phyloP scores from a whole-genome alignment of 2,329 filamentous ascomycete species.

The Mollisia scopiformis region DNA sequence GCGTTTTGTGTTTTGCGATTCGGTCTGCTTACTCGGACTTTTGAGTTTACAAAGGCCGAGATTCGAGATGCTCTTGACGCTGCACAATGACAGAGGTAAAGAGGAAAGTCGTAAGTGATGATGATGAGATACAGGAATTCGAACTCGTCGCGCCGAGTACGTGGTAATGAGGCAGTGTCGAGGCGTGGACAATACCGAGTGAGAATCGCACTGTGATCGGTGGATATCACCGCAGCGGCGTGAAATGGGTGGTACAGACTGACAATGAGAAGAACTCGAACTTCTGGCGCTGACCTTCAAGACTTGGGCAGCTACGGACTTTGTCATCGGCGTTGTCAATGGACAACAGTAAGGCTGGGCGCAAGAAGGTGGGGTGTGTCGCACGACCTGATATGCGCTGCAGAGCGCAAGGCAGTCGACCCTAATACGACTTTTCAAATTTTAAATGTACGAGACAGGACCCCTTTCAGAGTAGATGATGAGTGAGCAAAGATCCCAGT shows the following conservation, averaged over 20 bases:
- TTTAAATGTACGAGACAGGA: background rate
- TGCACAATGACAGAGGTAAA: background rate
- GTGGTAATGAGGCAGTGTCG: background rate
- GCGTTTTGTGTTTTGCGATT: background rate
- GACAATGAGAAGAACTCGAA: background rate
- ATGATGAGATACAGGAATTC: background rate
- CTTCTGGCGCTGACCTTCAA: slow-evolving; percentile 1
- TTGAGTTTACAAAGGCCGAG: background rate
- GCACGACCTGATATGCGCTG: slow-evolving; percentile 1
- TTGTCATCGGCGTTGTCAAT: slow-evolving; percentile 18
- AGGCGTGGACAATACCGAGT: background rate
- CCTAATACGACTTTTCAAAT: slow-evolving; percentile 3
- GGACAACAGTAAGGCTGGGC: background rate
- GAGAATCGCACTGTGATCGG: background rate
- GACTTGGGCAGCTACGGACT: slow-evolving; percentile 3
- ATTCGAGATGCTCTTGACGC: background rate
- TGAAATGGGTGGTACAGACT: background rate
- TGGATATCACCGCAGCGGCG: slow-evolving; percentile 2
- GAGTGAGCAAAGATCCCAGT: slow-evolving; percentile 4
- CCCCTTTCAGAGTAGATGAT: slow-evolving; percentile 4
- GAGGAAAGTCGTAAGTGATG: background rate
- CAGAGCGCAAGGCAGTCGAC: background rate
- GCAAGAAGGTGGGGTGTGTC: background rate
- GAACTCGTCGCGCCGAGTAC: background rate
- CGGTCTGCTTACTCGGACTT: background rate